Percentiles rank a stretch among this genome's conserved stretches.
Conservation (phyloP, 2,329 filamentous ascomycete genomes). For the Pseudocercospora pini-densiflorae region DNA sequence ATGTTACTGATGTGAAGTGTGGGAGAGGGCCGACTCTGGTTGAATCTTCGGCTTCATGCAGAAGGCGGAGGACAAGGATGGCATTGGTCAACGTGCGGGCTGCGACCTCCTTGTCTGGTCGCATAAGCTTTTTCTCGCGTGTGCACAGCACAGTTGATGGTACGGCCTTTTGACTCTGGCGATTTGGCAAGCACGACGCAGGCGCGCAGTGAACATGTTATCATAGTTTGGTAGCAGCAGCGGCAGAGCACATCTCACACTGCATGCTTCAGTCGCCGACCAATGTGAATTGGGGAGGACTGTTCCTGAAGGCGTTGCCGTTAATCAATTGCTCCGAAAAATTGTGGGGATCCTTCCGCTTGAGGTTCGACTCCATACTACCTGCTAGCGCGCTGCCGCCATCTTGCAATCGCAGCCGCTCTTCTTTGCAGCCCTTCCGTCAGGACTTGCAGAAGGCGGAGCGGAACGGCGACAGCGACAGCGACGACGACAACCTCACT, state of each 20-base stretch:
- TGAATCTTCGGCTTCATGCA: neutral
- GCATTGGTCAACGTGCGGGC: neutral
- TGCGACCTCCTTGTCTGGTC: neutral
- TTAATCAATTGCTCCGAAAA: neutral
- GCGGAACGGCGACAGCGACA: neutral
- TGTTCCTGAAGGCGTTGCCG: neutral
- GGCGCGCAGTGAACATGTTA: neutral
- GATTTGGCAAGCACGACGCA: neutral
- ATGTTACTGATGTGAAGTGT: neutral
- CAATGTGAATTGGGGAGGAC: neutral
- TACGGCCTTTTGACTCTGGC: neutral
- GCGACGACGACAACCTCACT: slow-evolving; percentile 2
- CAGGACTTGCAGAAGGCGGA: slow-evolving; percentile 9
- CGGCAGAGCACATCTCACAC: neutral
- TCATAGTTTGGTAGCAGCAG: neutral
- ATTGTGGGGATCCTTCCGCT: slow-evolving; percentile 25
- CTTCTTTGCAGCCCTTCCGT: slow-evolving; percentile 5
- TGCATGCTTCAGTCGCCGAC: neutral
- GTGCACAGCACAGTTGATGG: neutral
- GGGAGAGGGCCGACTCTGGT: neutral
- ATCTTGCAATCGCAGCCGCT: slow-evolving; percentile 7
- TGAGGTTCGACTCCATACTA: neutral
- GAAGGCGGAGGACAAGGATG: neutral
- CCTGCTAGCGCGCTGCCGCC: slow-evolving; percentile 8
- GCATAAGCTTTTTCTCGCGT: neutral